phyloP scores from a whole-genome alignment of 108 stramenopile species.

The Conticribra weissflogii region DNA sequence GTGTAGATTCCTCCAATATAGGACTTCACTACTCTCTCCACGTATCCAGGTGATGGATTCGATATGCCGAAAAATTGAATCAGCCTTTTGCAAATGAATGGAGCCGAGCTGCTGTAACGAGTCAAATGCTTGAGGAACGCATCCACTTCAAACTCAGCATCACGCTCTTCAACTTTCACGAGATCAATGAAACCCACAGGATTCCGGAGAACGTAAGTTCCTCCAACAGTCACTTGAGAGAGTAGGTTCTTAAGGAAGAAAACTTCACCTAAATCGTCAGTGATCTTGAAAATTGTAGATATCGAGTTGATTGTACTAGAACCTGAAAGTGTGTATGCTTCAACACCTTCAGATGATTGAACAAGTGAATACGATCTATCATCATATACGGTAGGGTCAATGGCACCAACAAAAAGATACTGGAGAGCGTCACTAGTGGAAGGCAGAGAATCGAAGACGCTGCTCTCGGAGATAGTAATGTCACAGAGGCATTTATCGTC shows the following conservation, averaged over 20 bases:
- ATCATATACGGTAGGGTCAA: slow-evolving; percentile 38
- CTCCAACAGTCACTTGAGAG: slow-evolving; percentile 23
- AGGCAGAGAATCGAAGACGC: slow-evolving; percentile 36
- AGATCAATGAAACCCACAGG: slow-evolving; percentile 37
- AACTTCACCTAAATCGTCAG: slow-evolving; percentile 33
- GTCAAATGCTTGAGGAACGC: slow-evolving; percentile 31
- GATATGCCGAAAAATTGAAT: slow-evolving; percentile 70
- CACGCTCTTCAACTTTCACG: slow-evolving; percentile 33
- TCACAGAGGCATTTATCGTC: slow-evolving; percentile 34
- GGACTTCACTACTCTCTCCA: slow-evolving; percentile 44
- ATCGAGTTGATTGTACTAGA: slow-evolving; percentile 22
- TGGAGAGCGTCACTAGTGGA: slow-evolving; percentile 42
- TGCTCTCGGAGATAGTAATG: slow-evolving; percentile 19
- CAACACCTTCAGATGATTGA: slow-evolving; percentile 26
- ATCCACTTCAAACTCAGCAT: slow-evolving; percentile 44
- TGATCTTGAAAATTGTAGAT: slow-evolving; percentile 45
- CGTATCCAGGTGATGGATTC: slow-evolving; percentile 72
- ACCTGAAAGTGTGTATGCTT: slow-evolving; percentile 33
- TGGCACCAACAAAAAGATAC: slow-evolving; percentile 46
- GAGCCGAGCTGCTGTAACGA: slow-evolving; percentile 50
- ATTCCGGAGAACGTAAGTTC: slow-evolving; percentile 31
- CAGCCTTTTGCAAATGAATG: slow-evolving; percentile 63
- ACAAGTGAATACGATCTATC: slow-evolving; percentile 12
- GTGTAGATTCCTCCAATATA: slow-evolving; percentile 45
- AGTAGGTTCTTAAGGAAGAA: slow-evolving; percentile 34